A percentile compares a stretch with the other conserved stretches of the same genome.
Evolutionary conservation across 2,329 filamentous ascomycete genomes (phyloP).

Genomic region (Fusarium falciforme): DNA sequence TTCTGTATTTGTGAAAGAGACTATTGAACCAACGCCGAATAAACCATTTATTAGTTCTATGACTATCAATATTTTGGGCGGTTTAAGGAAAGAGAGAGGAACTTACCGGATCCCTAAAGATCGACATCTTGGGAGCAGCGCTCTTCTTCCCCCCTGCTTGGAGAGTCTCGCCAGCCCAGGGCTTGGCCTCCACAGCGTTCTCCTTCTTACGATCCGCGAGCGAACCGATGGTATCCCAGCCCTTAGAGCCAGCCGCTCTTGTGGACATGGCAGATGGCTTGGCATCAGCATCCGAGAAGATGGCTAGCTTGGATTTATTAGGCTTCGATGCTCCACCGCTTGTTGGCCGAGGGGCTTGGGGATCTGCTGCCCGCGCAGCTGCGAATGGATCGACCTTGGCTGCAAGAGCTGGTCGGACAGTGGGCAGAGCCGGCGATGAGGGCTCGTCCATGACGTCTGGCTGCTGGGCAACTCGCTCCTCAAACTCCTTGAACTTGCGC

Average conservation of each 20-base stretch:
- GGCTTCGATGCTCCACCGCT: slow-evolving; percentile 69
- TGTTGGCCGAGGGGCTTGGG: slow-evolving; percentile 71
- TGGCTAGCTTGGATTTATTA: slow-evolving; percentile 83
- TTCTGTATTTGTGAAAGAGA: slow-evolving; percentile 71
- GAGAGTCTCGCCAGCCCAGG: slow-evolving; percentile 92
- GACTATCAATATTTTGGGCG: slow-evolving; percentile 83
- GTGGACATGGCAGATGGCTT: slow-evolving; percentile 67
- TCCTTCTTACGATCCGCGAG: slow-evolving; percentile 93
- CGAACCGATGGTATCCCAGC: slow-evolving; percentile 93
- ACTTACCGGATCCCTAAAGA: slow-evolving; percentile 94
- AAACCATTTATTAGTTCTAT: slow-evolving; percentile 89
- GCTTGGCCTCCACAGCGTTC: slow-evolving; percentile 85
- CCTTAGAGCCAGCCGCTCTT: slow-evolving; percentile 68
- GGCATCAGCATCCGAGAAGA: slow-evolving; percentile 85
- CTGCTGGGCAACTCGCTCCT: slow-evolving; percentile 77
- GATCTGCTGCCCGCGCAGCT: slow-evolving; percentile 65
- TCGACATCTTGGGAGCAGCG: slow-evolving; percentile 79
- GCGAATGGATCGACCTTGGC: slow-evolving; percentile 88
- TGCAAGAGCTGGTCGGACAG: slow-evolving; percentile 83
- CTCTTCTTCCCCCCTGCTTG: slow-evolving; percentile 87
- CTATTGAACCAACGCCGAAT: slow-evolving; percentile 61
- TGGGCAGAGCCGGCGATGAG: slow-evolving; percentile 87
- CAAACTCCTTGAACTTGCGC: slow-evolving; percentile 93
- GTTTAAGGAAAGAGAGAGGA: slow-evolving; percentile 50
- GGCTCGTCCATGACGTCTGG: slow-evolving; percentile 74